Base-by-base conservation (phyloP, 495 filamentous ascomycete species). In the Aspergillus coremiiformis region DNA sequence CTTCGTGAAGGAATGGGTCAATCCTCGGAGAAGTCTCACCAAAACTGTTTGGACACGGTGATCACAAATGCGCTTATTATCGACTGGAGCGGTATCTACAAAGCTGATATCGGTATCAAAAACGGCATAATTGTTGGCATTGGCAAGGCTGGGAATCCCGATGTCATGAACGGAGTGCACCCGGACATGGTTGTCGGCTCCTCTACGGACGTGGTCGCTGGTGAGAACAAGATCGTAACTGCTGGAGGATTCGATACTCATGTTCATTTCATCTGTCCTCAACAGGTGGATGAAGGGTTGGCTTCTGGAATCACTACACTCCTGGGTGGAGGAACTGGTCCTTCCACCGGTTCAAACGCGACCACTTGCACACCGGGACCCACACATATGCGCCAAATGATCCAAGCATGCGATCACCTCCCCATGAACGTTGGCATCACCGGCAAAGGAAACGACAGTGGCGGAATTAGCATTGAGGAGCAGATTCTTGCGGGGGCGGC, bases 1-100 rank as follows among this genome's bases (percentile, higher is more conserved):
- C 66, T 98, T 46, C 78, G 93, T 43, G 93, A 98, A 65, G 93
- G 93, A 4, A 98, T 98, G 93, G 94, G 91, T 9, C 91, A 95
- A 70, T 88, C 90, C 6, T 85, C 81, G 29, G 92, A 88, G 17
- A 76, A 86, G 45, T 65, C 77, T 4, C 83, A 90, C 59, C 65
- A 72, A 3, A 81, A 93, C 20, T 83, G 80, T 39, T 65, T 96
- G 57, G 93, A 98, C 63, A 82, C 92, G 49, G 84, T 95, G 11
- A 85, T 98, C 57, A 90, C 89, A 9, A 97, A 97, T 64, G 94
- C 94, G 10, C 67, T 98, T 57, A 82, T 98, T 23, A 78, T 98
- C 14, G 94, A 98, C 65, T 93, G 84, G 78, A 84, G 79, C 14
- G 93, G 93, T 37, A 96, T 98, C 57, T 93, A 86, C 76, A 98